Evolutionary conservation across 2,329 filamentous ascomycete species (phyloP).

Genomic region (Diaporthe destruens): DNA sequence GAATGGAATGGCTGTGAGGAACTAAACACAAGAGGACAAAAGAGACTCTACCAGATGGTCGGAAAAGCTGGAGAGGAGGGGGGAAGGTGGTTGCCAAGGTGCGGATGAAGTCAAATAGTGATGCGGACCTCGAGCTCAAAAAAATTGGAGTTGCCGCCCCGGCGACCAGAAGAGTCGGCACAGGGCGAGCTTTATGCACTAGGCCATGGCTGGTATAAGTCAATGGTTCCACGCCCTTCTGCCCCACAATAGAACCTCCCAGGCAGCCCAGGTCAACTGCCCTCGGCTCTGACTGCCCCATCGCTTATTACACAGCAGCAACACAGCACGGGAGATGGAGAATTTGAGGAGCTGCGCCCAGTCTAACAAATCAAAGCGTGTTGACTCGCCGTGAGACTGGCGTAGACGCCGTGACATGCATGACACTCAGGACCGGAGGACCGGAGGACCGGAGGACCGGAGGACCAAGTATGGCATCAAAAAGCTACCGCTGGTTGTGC

Average conservation of each 20-base stretch:
- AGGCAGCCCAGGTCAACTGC: too few species aligned
- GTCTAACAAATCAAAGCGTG: not conserved
- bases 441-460: too few species aligned
- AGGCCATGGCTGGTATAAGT: constrained; percentile 31
- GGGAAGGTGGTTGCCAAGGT: constrained; percentile 18
- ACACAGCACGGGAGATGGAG: not conserved
- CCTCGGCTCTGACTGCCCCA: not conserved
- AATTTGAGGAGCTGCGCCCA: too few species aligned
- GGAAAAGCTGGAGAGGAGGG: constrained; percentile 31
- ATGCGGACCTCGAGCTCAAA: constrained; percentile 37
- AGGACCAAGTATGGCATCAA: not conserved
- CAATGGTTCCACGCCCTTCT: constrained; percentile 35
- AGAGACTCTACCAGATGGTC: constrained; percentile 45
- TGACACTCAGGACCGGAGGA: not conserved
- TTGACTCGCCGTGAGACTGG: not conserved
- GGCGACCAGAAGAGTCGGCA: constrained; percentile 40
- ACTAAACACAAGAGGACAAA: constrained; percentile 44
- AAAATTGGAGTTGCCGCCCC: constrained; percentile 43
- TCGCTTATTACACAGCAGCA: not conserved
- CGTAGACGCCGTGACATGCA: not conserved
- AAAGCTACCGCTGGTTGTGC: not conserved
- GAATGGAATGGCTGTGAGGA: constrained; percentile 49
- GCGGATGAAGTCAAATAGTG: constrained; percentile 26
- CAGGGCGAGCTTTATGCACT: constrained; percentile 33
- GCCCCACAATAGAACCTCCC: constrained; percentile 29